A percentile compares a stretch with the other conserved stretches of the same genome.
Evolutionary conservation across 768 basidiomycete genomes (phyloP).

Genomic region (Cubamyces lactineus): DNA sequence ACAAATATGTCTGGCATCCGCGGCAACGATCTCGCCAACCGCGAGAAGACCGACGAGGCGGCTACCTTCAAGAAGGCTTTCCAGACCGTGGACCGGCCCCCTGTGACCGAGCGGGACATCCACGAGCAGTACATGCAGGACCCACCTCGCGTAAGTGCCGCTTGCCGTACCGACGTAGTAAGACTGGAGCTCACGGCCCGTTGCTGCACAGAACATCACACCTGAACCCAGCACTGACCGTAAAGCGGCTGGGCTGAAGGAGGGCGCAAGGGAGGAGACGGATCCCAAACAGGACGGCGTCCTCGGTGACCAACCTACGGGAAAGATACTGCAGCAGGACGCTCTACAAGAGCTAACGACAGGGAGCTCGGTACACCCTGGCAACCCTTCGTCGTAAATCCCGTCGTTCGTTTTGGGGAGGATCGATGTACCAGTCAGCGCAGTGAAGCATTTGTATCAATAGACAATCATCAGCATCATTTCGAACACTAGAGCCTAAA

Average conservation of each 20-base stretch:
- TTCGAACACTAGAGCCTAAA: no score
- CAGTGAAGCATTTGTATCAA: no score
- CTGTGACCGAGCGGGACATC: conserved; percentile 36
- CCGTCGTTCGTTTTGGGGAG: no score
- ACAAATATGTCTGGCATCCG: conserved; percentile 16
- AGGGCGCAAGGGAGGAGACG: conserved; percentile 26
- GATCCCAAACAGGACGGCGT: conserved; percentile 24
- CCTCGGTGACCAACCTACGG: conserved; percentile 26
- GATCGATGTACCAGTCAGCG: no score
- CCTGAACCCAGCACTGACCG: conserved; percentile 14
- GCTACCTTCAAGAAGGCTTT: conserved; percentile 34
- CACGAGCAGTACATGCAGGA: conserved; percentile 39
- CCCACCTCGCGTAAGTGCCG: conserved; percentile 35
- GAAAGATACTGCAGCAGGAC: conserved; percentile 28
- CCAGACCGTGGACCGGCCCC: conserved; percentile 33
- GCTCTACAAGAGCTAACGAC: conserved; percentile 25
- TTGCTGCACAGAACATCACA: conserved; percentile 22
- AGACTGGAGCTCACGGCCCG: background rate
- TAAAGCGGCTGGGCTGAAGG: conserved; percentile 28
- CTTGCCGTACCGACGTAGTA: background rate
- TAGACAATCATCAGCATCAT: no score
- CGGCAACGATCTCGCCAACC: conserved; percentile 15
- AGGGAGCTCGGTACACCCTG: conserved; percentile 33
- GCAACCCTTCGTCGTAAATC: conserved; percentile 8
- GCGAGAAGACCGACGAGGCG: conserved; percentile 18